phyloP scores from a whole-genome alignment of 176 grass and related monocot species.

The Areca catechu region DNA sequence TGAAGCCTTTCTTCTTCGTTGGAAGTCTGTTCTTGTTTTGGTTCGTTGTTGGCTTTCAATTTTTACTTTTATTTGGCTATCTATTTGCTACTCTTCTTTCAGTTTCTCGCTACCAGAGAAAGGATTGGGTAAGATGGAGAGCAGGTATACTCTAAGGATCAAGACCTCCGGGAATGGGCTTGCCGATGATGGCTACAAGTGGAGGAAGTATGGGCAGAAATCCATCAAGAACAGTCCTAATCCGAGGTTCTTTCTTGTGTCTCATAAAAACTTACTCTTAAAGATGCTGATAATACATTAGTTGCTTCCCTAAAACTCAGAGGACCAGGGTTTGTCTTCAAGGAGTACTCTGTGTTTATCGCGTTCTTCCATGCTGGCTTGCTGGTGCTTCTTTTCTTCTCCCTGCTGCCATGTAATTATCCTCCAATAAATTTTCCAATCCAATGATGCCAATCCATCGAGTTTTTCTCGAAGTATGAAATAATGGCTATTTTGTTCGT shows the following conservation, averaged over 20 bases:
- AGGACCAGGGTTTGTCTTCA: no score
- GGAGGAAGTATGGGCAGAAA: constrained; percentile 97
- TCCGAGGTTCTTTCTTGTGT: constrained; percentile 46
- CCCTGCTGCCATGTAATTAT: no score
- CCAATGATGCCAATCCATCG: no score
- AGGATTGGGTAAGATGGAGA: constrained; percentile 69
- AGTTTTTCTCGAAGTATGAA: no score
- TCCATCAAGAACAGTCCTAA: constrained; percentile 98
- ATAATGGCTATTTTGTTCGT: no score
- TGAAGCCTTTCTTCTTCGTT: background rate
- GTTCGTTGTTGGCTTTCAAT: background rate
- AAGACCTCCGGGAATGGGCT: constrained; percentile 50
- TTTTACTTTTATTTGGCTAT: background rate
- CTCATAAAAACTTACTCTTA: background rate
- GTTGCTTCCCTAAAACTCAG: no score
- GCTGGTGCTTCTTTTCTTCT: no score
- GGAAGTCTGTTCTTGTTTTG: background rate
- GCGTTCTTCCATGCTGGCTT: no score
- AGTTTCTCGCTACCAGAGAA: constrained; percentile 69
- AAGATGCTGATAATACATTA: no score
- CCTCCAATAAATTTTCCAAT: no score
- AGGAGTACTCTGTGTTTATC: no score
- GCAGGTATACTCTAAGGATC: constrained; percentile 80
- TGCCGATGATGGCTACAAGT: constrained; percentile 87
- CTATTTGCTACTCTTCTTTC: background rate